phyloP scores from a whole-genome alignment of 148 eudicot species.

The Fallopia convolvulus region DNA sequence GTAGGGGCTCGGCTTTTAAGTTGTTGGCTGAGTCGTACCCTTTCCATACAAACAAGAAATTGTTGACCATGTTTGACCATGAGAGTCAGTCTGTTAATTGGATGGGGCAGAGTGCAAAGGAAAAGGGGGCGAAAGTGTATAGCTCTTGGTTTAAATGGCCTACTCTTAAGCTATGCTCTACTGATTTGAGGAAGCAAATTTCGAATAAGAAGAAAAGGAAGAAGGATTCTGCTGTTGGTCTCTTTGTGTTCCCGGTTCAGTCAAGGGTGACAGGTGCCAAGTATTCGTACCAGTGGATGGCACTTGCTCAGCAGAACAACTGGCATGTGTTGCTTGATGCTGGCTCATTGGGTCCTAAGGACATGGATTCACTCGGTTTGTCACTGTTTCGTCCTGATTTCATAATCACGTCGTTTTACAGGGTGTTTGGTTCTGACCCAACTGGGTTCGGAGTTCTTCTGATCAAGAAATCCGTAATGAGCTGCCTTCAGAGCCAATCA shows the following conservation, averaged over 20 bases:
- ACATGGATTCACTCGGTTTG: constrained; percentile 97
- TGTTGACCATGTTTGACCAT: constrained; percentile 95
- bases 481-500: constrained; percentile 79
- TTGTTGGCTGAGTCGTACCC: constrained; percentile 92
- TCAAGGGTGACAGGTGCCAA: constrained; percentile 94
- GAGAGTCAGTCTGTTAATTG: constrained; percentile 96
- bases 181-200: constrained; percentile 88
- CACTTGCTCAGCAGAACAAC: constrained; percentile 91
- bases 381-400: constrained; percentile 93
- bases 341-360: constrained; percentile 93
- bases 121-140: constrained; percentile 81
- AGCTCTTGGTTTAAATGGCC: constrained; percentile 99
- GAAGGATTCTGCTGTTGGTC: constrained; percentile 83
- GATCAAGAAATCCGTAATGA: constrained; percentile 83
- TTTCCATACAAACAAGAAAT: constrained; percentile 81
- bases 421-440: constrained; percentile 93
- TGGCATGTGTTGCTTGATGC: constrained; percentile 99
- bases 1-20: constrained; percentile 93
- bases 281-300: constrained; percentile 99
- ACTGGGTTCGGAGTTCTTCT: constrained; percentile 97
- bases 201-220: constrained; percentile 74
- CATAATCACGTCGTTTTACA: constrained; percentile 87
- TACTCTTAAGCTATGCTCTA: constrained; percentile 87
- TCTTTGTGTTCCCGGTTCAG: constrained; percentile 94
- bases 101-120: constrained; percentile 90